Base-by-base conservation (phyloP, 495 filamentous ascomycete genomes). In the Talaromyces nanjingensis region DNA sequence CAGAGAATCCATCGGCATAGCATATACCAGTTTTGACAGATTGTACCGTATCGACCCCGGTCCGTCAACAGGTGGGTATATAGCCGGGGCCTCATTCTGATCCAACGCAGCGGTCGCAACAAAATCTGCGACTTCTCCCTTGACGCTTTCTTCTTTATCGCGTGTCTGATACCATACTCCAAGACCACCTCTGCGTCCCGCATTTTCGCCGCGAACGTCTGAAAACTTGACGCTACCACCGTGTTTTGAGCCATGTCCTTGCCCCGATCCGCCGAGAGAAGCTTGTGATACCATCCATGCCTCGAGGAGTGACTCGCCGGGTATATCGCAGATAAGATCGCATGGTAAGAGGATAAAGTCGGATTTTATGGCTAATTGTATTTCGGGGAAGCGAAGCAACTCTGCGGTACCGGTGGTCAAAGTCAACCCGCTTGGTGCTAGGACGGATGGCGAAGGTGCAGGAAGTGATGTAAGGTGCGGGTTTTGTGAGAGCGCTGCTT, bases 311-410 rank as follows among this genome's bases (percentile, higher is more conserved):
- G 86, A 83, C 69, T 91, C 87, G 11, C 91, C 91, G 11, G 88
- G 89, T 6, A 98, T 77, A 70, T 97, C 93, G 77, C 90, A 97
- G 20, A 99, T 84, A 1, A 99, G 81, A 74, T 99, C 96, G 70
- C 94, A 99, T 2, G 93, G 93, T 22, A 99, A 76, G 4, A 98
- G 87, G 7, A 96, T 74, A 72, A 98, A 97, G 72, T 99, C 91
- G 4, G 86, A 84, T 27, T 82, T 91, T 63, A 99, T 87, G 47
- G 80, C 79, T 8, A 76, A 74, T 71, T 87, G 84, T 54, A 93
- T 82, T 70, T 91, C 87, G 0, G 88, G 86, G 12, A 92, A 80
- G 4, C 92, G 85, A 63, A 99, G 85, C n/a, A 98, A 83, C 70
- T 97, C 87, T 3, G 90, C 93, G 3, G 94, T 98, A 55, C 91